Evolutionary conservation across 2,329 filamentous ascomycete genomes (phyloP).

Genomic region (Cladosporium sp.): DNA sequence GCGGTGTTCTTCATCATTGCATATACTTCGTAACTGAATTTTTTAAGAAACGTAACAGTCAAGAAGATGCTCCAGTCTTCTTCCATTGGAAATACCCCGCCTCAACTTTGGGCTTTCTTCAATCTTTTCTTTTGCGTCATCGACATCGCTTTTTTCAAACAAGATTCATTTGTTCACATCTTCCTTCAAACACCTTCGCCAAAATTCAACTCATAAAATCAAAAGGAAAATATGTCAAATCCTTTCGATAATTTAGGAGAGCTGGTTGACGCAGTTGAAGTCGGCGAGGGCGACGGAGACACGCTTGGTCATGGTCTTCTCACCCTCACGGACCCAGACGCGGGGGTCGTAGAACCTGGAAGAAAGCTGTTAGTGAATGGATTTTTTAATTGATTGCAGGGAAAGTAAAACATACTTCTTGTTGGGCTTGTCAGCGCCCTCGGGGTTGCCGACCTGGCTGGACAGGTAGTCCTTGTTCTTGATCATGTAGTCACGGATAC

Average conservation of each 20-base stretch:
- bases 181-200: not conserved
- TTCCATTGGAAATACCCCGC: too few relatives aligned
- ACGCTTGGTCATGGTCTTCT: slow-evolving; percentile 91
- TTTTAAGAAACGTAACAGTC: too few relatives aligned
- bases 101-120: too few relatives aligned
- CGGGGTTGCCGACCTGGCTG: slow-evolving; percentile 87
- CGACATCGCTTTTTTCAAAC: too few relatives aligned
- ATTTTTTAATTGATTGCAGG: not conserved
- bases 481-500: slow-evolving; percentile 91
- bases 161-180: not conserved
- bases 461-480: slow-evolving; percentile 93
- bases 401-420: slow-evolving; percentile 62
- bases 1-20: too few relatives aligned
- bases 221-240: too few relatives aligned
- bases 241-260: slow-evolving; percentile 31
- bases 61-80: too few relatives aligned
- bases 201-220: not conserved
- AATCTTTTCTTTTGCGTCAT: too few relatives aligned
- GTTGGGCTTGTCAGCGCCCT: slow-evolving; percentile 96
- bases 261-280: slow-evolving; percentile 79
- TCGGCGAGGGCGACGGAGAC: slow-evolving; percentile 78
- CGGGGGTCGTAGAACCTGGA: slow-evolving; percentile 61
- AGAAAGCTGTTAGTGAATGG: not conserved
- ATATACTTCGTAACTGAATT: too few relatives aligned
- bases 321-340: slow-evolving; percentile 93